Percentiles rank a stretch among this genome's conserved stretches.
Evolutionary conservation across 2,329 filamentous ascomycete genomes (phyloP).

Genomic region (Aspergillus luchuensis): DNA sequence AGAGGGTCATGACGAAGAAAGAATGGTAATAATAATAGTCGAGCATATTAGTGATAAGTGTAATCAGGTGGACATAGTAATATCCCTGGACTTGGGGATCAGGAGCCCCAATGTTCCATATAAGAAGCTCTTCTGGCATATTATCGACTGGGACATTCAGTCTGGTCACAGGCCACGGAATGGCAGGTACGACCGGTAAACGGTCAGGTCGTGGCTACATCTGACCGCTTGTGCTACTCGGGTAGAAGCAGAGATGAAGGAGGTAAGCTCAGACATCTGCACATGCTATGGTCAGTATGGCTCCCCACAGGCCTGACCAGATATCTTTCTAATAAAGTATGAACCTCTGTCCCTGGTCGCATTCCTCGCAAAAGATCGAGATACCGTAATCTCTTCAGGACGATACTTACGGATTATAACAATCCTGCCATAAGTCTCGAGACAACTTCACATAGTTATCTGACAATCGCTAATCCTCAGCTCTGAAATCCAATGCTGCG

Average conservation of each 20-base stretch:
- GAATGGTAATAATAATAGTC: not conserved
- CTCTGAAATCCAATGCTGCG: too few species aligned
- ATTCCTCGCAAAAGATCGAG: too few species aligned
- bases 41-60: not conserved
- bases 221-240: conserved; percentile 1
- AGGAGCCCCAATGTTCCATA: not conserved
- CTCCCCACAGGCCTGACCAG: too few species aligned
- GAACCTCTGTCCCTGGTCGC: too few species aligned
- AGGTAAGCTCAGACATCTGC: not conserved
- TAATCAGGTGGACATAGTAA: not conserved
- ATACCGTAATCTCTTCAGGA: too few species aligned
- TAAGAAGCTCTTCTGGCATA: not conserved
- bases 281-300: not conserved
- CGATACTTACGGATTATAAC: too few species aligned
- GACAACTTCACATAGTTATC: too few species aligned
- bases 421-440: too few species aligned
- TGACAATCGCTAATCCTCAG: too few species aligned
- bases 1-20: not conserved
- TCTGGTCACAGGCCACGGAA: not conserved
- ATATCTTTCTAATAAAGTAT: too few species aligned
- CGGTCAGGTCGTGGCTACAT: not conserved
- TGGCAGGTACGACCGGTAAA: conserved; percentile 5
- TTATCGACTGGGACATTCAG: not conserved
- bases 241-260: not conserved
- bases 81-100: not conserved